A percentile compares a stretch with the other conserved stretches of the same genome.
Conservation (phyloP, 257 asterid species). For the Haberlea rhodopensis region DNA sequence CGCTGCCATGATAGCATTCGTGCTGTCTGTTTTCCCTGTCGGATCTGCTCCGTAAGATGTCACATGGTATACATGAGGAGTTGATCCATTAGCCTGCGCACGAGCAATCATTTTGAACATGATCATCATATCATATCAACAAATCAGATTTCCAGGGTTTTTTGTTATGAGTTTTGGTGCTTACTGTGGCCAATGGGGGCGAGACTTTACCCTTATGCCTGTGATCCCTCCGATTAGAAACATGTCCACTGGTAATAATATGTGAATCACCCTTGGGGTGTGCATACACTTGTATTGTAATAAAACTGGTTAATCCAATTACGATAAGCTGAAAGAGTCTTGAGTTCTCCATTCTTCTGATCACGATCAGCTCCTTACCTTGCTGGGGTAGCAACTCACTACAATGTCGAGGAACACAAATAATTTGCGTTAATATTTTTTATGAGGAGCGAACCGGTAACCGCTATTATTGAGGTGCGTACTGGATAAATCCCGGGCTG, state of each 20-base stretch:
- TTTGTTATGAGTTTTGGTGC: background rate
- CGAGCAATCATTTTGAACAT: no score
- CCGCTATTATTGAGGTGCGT: no score
- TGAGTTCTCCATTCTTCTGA: background rate
- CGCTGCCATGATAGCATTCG: slow-evolving; percentile 60
- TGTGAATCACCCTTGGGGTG: background rate
- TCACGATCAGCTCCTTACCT: background rate
- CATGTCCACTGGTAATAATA: background rate
- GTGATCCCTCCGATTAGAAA: background rate
- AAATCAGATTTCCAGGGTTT: background rate
- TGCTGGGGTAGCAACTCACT: background rate
- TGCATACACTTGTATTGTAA: slow-evolving; percentile 24
- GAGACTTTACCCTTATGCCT: background rate
- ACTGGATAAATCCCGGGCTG: no score
- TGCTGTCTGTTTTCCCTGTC: slow-evolving; percentile 64
- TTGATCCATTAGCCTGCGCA: slow-evolving; percentile 27
- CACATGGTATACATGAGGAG: slow-evolving; percentile 51
- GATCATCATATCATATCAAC: background rate
- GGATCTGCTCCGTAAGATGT: slow-evolving; percentile 91
- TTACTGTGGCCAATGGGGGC: background rate
- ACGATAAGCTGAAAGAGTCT: background rate
- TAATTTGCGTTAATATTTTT: no score
- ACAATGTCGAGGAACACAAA: background rate
- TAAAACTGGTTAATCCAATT: slow-evolving; percentile 11
- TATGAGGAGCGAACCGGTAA: no score